Percentiles rank a stretch among this genome's conserved stretches.
Evolutionary conservation across 306 rosid species (phyloP).

Genomic region (Fragaria nilgerrensis): DNA sequence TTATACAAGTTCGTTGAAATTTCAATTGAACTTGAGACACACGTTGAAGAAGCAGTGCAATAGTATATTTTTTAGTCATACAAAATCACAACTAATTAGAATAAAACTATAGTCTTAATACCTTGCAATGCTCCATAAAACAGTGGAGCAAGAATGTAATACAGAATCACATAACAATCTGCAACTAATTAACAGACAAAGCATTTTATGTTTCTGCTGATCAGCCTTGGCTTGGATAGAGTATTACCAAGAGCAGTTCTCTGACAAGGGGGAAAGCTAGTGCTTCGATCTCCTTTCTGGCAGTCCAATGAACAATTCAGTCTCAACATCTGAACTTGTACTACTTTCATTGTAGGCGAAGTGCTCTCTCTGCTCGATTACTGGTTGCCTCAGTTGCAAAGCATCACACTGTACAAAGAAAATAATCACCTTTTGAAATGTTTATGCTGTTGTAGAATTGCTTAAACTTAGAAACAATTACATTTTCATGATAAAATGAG

Average conservation of each 20-base stretch:
- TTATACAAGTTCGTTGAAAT: background rate
- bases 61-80: background rate
- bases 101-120: conserved; percentile 17
- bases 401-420: conserved; percentile 33
- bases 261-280: conserved; percentile 7
- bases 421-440: background rate
- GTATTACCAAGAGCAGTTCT: conserved; percentile 10
- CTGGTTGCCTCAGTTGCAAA: conserved; percentile 12
- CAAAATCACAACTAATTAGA: background rate
- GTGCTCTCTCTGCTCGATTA: conserved; percentile 28
- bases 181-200: background rate
- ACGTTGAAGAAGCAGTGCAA: background rate
- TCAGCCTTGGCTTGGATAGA: conserved; percentile 7
- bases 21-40: background rate
- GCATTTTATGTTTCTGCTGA: conserved; percentile 13
- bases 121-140: background rate
- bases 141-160: conserved; percentile 20
- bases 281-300: conserved; percentile 52
- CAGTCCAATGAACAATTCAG: conserved; percentile 74
- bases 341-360: conserved; percentile 39
- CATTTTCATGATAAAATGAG: background rate
- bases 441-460: background rate
- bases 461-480: background rate
- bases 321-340: conserved; percentile 72
- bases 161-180: conserved; percentile 17